A percentile compares a stretch with the other conserved stretches of the same genome.
These are phyloP conservation scores for Xylaria curta DNA, from an alignment of 495 filamentous ascomycete species.

Conservation along the genomic window DNA sequence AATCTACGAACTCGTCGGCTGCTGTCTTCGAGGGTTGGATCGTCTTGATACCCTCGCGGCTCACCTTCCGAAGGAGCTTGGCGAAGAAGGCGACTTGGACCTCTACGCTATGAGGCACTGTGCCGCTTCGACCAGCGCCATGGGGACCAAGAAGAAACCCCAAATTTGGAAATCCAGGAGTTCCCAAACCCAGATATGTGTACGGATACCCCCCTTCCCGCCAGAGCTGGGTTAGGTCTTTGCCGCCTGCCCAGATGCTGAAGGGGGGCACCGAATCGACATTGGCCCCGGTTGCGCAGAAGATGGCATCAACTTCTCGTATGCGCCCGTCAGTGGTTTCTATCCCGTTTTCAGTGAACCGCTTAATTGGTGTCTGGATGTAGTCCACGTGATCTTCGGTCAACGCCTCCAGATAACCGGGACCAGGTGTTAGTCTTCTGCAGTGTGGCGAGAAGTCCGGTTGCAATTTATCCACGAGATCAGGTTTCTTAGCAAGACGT, in stretches of 20 bases:
- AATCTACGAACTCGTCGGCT: slow-evolving; percentile 67
- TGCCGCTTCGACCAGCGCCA: slow-evolving; percentile 57
- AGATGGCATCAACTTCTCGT: slow-evolving; percentile 62
- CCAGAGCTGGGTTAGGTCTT: slow-evolving; percentile 58
- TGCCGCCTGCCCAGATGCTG: slow-evolving; percentile 57
- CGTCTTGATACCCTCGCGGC: slow-evolving; percentile 67
- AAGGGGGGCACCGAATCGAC: slow-evolving; percentile 64
- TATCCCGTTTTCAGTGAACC: slow-evolving; percentile 64
- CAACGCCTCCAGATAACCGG: slow-evolving; percentile 74
- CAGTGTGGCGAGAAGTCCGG: slow-evolving; percentile 73
- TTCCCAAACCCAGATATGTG: slow-evolving; percentile 67
- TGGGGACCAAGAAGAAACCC: slow-evolving; percentile 66
- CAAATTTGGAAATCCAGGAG: slow-evolving; percentile 71
- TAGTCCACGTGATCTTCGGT: slow-evolving; percentile 67
- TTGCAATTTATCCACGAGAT: slow-evolving; percentile 60
- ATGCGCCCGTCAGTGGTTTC: slow-evolving; percentile 58
- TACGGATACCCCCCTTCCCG: slow-evolving; percentile 62
- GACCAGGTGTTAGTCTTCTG: slow-evolving; percentile 72
- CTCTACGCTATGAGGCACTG: slow-evolving; percentile 59
- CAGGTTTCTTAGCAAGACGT: slow-evolving; percentile 59
- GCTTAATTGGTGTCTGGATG: slow-evolving; percentile 61
- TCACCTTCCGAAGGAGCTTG: slow-evolving; percentile 68
- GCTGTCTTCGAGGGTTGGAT: slow-evolving; percentile 60
- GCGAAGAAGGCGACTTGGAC: slow-evolving; percentile 65
- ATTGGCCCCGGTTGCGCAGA: slow-evolving; percentile 75